Base-by-base conservation (phyloP, 2,329 filamentous ascomycete species). In the Trichophyton simii region DNA sequence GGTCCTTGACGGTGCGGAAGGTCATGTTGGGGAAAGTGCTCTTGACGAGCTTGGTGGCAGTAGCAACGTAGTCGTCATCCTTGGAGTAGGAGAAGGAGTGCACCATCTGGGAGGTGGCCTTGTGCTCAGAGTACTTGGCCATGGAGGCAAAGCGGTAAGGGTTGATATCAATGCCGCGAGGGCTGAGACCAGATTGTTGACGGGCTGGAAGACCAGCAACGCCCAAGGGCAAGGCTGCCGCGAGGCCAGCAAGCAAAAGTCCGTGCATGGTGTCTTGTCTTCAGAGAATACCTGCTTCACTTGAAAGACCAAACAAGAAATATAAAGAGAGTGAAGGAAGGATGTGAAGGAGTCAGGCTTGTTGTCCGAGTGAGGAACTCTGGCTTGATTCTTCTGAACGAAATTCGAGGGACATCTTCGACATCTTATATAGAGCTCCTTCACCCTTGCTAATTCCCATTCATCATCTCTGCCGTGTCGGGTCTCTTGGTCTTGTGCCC, bases 191-290 rank as follows among this genome's bases (percentile, higher is more conserved):
- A 18, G 57, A 50, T 52, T 50, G 25, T 25, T 25, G 42, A n/a
- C 61, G 62, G 22, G 58, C 50, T 57, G 62, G 62, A 15, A 60
- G 62, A 18, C 36, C 62, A 38, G 46, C 44, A 52, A 54, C 62
- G 42, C 46, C 57, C 41, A 63, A 50, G 20, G 62, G 60, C 57
- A 63, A 59, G 48, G 54, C 60, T 22, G 59, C 59, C 22, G 61
- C 57, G 50, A 60, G 57, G 38, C 59, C 62, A 20, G 62, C 60
- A 38, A 63, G 60, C 52, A 63, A 58, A 57, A 63, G 62, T 52
- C 62, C 62, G 57, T 63, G 62, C 62, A 63, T 63, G 58, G 52
- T 63, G 57, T 57, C 55, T 58, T 58, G 52, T 55, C 52, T 55
- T 55, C 22, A 36, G 52, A 36, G 52, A 36, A 55, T 55, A 55